Evolutionary conservation across 768 basidiomycete species (phyloP).

Genomic region (Harrya chromipes): DNA sequence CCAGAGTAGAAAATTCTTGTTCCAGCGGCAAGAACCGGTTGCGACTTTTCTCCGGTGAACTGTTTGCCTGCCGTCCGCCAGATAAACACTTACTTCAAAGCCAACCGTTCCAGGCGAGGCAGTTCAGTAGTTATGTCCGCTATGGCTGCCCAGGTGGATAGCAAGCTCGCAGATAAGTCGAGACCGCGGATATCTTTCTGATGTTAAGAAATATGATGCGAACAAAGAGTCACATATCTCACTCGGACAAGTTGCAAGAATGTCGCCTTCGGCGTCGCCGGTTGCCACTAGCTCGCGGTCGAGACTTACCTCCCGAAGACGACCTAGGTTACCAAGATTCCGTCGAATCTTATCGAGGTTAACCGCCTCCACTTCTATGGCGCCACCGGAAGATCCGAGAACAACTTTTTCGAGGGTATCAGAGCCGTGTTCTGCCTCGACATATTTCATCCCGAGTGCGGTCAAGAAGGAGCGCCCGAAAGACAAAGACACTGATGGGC

Average conservation of each 20-base stretch:
- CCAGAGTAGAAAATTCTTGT: slow-evolving; percentile 31
- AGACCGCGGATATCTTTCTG: slow-evolving; percentile 68
- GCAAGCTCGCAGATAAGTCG: slow-evolving; percentile 74
- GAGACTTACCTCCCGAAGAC: slow-evolving; percentile 76
- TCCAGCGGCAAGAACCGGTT: slow-evolving; percentile 55
- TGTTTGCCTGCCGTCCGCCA: slow-evolving; percentile 12
- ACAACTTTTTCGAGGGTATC: slow-evolving; percentile 57
- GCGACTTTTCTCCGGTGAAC: slow-evolving; percentile 43
- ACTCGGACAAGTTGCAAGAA: slow-evolving; percentile 66
- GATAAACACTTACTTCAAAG: slow-evolving; percentile 68
- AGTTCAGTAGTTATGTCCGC: slow-evolving; percentile 62
- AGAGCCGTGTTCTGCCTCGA: slow-evolving; percentile 56
- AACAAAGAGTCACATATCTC: slow-evolving; percentile 28
- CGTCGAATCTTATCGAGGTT: slow-evolving; percentile 73
- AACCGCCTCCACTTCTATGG: slow-evolving; percentile 85
- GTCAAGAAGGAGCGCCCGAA: slow-evolving; percentile 71
- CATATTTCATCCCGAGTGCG: slow-evolving; percentile 76
- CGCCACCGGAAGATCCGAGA: slow-evolving; percentile 78
- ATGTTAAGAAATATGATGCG: slow-evolving; percentile 11
- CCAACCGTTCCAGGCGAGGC: slow-evolving; percentile 57
- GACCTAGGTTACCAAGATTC: slow-evolving; percentile 62
- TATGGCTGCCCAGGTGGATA: slow-evolving; percentile 69
- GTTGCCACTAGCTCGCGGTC: slow-evolving; percentile 63
- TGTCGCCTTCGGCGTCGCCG: slow-evolving; percentile 48
- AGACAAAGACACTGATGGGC: slow-evolving; percentile 52